Conservation (phyloP, 1,284 basidiomycete genomes). For the Boletus austroedulis region DNA sequence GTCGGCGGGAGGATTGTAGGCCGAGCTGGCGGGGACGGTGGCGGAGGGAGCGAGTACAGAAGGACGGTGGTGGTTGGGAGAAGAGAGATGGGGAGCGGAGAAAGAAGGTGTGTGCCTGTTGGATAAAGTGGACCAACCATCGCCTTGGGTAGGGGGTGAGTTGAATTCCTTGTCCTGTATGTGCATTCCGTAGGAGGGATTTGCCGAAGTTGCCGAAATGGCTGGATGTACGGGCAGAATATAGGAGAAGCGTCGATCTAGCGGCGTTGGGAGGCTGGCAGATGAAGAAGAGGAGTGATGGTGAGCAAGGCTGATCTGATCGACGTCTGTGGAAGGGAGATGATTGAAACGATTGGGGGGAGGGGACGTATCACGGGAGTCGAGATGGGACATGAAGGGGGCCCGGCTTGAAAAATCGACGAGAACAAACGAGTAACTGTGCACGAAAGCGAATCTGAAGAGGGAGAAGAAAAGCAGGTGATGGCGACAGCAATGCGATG, state of each 20-base stretch:
- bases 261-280: slow-evolving; percentile 8
- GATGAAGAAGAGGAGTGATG: slow-evolving; percentile 18
- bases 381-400: slow-evolving; percentile 39
- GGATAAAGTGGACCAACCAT: slow-evolving; percentile 37
- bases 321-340: slow-evolving; percentile 21
- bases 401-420: slow-evolving; percentile 13
- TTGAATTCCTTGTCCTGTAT: slow-evolving; percentile 38
- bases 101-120: slow-evolving; percentile 47
- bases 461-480: slow-evolving; percentile 23
- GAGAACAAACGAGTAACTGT: slow-evolving; percentile 33
- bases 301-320: slow-evolving; percentile 14
- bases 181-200: slow-evolving; percentile 36
- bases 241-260: slow-evolving; percentile 27
- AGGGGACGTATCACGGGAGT: slow-evolving; percentile 46
- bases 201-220: slow-evolving; percentile 27
- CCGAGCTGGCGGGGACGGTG: slow-evolving; percentile 10
- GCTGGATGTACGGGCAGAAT: slow-evolving; percentile 12
- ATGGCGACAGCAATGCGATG: slow-evolving; percentile 38
- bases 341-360: slow-evolving; percentile 34
- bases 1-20: slow-evolving; percentile 29
- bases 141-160: slow-evolving; percentile 16
- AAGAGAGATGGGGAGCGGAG: slow-evolving; percentile 27
- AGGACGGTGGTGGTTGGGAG: slow-evolving; percentile 36
- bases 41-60: slow-evolving; percentile 22
- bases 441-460: slow-evolving; percentile 36